These are phyloP conservation scores for Nakaseomyces nivariensis DNA, from an alignment of 1,139 yeast species.

Conservation along the genomic window DNA sequence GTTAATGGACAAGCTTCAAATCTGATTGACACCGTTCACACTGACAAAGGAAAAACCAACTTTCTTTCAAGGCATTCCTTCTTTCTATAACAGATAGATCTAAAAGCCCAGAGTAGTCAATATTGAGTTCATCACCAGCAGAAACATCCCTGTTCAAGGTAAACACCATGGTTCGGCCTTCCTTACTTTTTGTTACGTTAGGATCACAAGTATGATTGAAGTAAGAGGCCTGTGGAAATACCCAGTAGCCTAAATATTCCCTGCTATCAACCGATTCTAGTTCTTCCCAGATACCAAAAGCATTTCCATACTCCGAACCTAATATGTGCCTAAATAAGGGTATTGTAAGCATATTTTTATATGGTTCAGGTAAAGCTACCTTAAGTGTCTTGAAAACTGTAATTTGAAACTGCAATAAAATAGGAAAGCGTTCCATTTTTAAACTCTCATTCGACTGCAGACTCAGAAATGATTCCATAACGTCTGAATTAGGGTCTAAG, in stretches of 20 bases:
- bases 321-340: constrained; percentile 38
- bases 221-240: constrained; percentile 58
- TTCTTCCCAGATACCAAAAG: constrained; percentile 64
- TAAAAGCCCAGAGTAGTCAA: constrained; percentile 49
- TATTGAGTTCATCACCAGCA: constrained; percentile 46
- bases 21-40: constrained; percentile 39
- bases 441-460: constrained; percentile 49
- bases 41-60: constrained; percentile 55
- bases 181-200: constrained; percentile 34
- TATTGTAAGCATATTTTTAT: constrained; percentile 36
- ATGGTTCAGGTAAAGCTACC: constrained; percentile 33
- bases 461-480: constrained; percentile 29
- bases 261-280: constrained; percentile 35
- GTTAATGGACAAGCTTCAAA: constrained; percentile 27
- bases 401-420: constrained; percentile 41
- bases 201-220: constrained; percentile 63
- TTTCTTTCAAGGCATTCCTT: constrained; percentile 36
- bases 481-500: constrained; percentile 6
- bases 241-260: constrained; percentile 59
- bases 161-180: constrained; percentile 31
- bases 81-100: constrained; percentile 37
- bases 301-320: constrained; percentile 62
- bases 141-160: constrained; percentile 29
- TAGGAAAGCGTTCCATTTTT: constrained; percentile 42
- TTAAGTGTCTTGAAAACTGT: constrained; percentile 43